Conservation (phyloP, 345 rosid species). For the Triadica sebifera region DNA sequence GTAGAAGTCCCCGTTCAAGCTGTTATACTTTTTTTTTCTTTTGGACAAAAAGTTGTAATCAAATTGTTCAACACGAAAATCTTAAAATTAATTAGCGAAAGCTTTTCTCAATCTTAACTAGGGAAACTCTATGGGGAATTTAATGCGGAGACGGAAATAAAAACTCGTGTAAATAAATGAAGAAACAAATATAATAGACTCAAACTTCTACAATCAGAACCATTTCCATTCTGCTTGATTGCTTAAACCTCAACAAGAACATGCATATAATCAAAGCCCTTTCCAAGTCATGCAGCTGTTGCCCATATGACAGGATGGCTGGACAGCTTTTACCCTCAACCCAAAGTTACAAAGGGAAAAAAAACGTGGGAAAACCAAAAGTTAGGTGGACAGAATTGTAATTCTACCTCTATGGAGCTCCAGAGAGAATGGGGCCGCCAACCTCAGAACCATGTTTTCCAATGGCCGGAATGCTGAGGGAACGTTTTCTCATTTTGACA, state of each 20-base stretch:
- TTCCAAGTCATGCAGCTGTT: conserved; percentile 12
- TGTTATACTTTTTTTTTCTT: too few species aligned
- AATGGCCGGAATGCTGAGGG: conserved; percentile 74
- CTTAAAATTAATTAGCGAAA: too few species aligned
- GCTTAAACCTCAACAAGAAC: background rate
- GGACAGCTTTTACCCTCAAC: background rate
- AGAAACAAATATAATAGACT: too few species aligned
- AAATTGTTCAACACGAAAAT: too few species aligned
- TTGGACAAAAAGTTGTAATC: background rate
- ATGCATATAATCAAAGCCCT: background rate
- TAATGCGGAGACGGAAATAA: too few species aligned
- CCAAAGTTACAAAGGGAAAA: background rate
- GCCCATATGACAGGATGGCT: background rate
- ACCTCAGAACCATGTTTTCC: conserved; percentile 49
- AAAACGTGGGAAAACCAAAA: background rate
- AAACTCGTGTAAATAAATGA: too few species aligned
- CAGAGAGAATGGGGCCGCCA: conserved; percentile 56
- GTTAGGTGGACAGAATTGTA: conserved; percentile 16
- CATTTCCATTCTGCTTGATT: background rate
- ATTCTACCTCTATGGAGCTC: conserved; percentile 45
- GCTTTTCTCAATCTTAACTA: too few species aligned
- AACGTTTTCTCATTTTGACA: conserved; percentile 57
- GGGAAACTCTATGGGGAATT: too few species aligned
- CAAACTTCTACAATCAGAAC: background rate
- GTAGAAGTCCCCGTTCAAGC: too few species aligned